Evolutionary conservation across 805 yeast genomes (phyloP).

Genomic region (Candida peoriensis): DNA sequence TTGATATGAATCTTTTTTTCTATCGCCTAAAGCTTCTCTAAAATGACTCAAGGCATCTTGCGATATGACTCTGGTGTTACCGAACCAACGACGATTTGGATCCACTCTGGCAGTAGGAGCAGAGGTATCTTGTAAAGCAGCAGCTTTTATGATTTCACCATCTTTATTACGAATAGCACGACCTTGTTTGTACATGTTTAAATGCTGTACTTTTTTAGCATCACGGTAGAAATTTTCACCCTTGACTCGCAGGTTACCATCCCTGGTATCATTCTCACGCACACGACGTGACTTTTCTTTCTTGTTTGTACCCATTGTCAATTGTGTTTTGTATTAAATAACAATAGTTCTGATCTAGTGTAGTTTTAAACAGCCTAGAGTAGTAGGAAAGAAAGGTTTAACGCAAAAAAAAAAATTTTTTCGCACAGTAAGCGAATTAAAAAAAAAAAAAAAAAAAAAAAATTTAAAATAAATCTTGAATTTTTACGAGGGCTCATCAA

Average conservation of each 20-base stretch:
- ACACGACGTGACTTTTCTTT: conserved; percentile 85
- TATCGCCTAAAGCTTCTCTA: conserved; percentile 89
- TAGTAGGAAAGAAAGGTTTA: conserved; percentile 2
- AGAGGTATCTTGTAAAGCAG: conserved; percentile 81
- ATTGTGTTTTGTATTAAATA: background rate
- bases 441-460: conserved; percentile 4
- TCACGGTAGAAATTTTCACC: conserved; percentile 97
- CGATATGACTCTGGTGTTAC: conserved; percentile 94
- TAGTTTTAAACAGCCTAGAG: background rate
- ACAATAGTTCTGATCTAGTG: background rate
- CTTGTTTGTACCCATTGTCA: conserved; percentile 83
- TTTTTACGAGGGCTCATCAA: conserved; percentile 11
- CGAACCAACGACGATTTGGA: conserved; percentile 97
- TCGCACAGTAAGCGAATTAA: too few relatives aligned
- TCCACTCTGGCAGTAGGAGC: conserved; percentile 90
- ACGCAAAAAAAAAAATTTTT: conserved; percentile 11
- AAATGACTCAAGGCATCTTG: conserved; percentile 94
- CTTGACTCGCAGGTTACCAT: conserved; percentile 88
- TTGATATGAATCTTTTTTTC: conserved; percentile 76
- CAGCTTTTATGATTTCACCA: conserved; percentile 86
- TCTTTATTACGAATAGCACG: conserved; percentile 79
- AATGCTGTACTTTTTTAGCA: conserved; percentile 84
- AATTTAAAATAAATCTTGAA: conserved; percentile 2
- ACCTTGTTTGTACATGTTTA: conserved; percentile 92
- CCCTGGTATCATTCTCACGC: conserved; percentile 76